phyloP scores from a whole-genome alignment of 345 rosid genomes.

The Citrus australasica region DNA sequence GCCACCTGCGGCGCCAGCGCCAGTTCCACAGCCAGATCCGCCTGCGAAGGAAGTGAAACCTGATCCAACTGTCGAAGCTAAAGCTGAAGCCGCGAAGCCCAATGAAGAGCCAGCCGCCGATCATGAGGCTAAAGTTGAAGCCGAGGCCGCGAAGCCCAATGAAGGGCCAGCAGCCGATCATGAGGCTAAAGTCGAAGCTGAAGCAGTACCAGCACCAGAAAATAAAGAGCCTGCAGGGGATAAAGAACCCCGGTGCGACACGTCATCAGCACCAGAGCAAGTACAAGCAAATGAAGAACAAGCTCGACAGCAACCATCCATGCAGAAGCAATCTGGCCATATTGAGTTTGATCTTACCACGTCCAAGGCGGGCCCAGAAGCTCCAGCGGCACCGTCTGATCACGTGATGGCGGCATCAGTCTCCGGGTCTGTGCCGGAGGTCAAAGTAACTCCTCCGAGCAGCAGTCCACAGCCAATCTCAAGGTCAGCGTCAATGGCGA shows the following conservation, averaged over 20 bases:
- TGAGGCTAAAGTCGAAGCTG: slow-evolving; percentile 9
- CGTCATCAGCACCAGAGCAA: slow-evolving; percentile 13
- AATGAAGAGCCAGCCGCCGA: not conserved
- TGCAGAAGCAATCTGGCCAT: not conserved
- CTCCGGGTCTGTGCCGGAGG: slow-evolving; percentile 45
- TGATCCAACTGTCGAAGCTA: slow-evolving; percentile 15
- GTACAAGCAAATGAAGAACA: slow-evolving; percentile 10
- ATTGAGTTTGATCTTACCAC: slow-evolving; percentile 30
- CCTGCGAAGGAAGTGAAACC: slow-evolving; percentile 22
- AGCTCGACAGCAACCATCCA: slow-evolving; percentile 9
- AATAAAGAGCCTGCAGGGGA: slow-evolving; percentile 26
- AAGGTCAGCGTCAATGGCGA: slow-evolving; percentile 35
- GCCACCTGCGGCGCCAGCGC: slow-evolving; percentile 23
- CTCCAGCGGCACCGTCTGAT: slow-evolving; percentile 24
- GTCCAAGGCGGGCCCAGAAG: slow-evolving; percentile 14
- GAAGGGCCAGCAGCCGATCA: not conserved
- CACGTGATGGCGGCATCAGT: slow-evolving; percentile 38
- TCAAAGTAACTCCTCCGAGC: slow-evolving; percentile 30
- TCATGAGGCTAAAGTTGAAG: slow-evolving; percentile 7
- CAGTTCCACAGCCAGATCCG: slow-evolving; percentile 20
- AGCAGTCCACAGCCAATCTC: slow-evolving; percentile 45
- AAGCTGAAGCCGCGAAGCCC: slow-evolving; percentile 14
- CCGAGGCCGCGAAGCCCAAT: not conserved
- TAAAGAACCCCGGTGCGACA: slow-evolving; percentile 16
- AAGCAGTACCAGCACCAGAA: slow-evolving; percentile 1